Percentiles rank a stretch among this genome's conserved stretches.
Conservation (phyloP, 805 yeast species). For the Saccharomycopsis synnaedendra region DNA sequence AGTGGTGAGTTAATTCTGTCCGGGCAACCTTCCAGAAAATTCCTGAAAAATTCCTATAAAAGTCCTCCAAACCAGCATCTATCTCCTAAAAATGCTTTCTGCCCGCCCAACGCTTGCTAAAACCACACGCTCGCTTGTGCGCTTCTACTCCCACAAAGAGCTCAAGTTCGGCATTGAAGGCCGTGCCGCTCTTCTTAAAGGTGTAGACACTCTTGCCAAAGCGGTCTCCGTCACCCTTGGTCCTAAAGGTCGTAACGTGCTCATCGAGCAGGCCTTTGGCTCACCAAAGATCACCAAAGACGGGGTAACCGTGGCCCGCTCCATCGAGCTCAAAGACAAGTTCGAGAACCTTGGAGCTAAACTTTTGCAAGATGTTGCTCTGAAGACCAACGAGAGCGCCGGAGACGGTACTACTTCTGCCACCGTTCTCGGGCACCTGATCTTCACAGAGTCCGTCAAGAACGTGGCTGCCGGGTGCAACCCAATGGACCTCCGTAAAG, state of each 20-base stretch:
- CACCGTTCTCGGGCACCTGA: conserved; percentile 90
- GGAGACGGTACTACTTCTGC: conserved; percentile 99
- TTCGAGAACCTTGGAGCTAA: conserved; percentile 96
- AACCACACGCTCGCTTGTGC: conserved; percentile 6
- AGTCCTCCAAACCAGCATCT: too few relatives aligned
- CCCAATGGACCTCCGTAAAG: conserved; percentile 97
- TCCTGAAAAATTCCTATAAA: too few relatives aligned
- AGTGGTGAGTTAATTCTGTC: too few relatives aligned
- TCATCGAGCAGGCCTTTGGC: conserved; percentile 93
- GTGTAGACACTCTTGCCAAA: conserved; percentile 90
- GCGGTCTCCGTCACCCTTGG: conserved; percentile 96
- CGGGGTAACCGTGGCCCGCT: conserved; percentile 94
- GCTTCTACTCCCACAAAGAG: conserved; percentile 61
- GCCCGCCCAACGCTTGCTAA: conserved; percentile 11
- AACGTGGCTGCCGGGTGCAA: conserved; percentile 98
- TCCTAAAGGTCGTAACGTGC: conserved; percentile 95
- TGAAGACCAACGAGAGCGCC: conserved; percentile 93
- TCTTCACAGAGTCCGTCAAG: conserved; percentile 89
- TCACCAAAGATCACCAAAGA: conserved; percentile 98
- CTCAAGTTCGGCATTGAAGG: conserved; percentile 96
- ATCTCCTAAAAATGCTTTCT: conserved; percentile 13
- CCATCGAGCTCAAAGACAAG: conserved; percentile 73
- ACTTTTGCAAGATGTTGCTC: conserved; percentile 90
- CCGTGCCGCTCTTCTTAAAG: conserved; percentile 84
- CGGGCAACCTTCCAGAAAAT: too few relatives aligned